Base-by-base conservation (phyloP, 2,329 filamentous ascomycete species). In the Aspergillus luchuensis region DNA sequence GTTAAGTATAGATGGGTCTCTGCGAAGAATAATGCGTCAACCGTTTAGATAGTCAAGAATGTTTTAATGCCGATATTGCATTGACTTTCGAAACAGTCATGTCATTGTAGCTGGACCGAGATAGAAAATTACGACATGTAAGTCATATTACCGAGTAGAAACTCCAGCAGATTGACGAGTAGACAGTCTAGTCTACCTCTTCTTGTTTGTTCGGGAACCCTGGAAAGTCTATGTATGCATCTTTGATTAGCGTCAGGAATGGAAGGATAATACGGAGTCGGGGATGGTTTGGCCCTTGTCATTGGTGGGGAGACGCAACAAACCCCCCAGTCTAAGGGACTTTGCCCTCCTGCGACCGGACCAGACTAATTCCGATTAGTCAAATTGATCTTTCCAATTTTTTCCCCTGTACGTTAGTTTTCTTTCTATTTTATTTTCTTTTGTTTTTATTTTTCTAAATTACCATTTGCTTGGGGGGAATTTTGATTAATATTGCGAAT, bases 191-290 rank as follows among this genome's bases (percentile, higher is more conserved):
- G 33, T 52, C 51, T 33, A 30, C 23, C 23, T 43, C 39, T 39
- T 43, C 33, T 38, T 49, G 51, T 55, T 49, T 51, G 25, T 48
- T 41, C 50, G 47, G 47, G 45, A 58, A 55, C 62, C 62, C 48
- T 63, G 45, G 53, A 61, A 60, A 60, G 57, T 50, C 43, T 50
- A 33, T 49, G 39, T 17, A 41, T 49, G 51, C 52, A 54, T 43
- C 51, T 43, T 25, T 21, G 51, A 17, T 54, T 39, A 41, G 23
- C 21, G 23, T 30, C 49, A n/a, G 30, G 28, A 51, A 38, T 52
- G 28, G 36, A 21, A 45, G 19, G 21, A 45, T 48, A 48, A 36
- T 13, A 54, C n/a, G 50, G 38, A 43, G 8, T 39, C 49, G 49
- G 36, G 47, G 17, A 45, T 33, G 36, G 33, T 25, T 8, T 36